A percentile compares a stretch with the other conserved stretches of the same genome.
phyloP scores from a whole-genome alignment of 352 stramenopile species.

The Labyrinthula sp. region DNA sequence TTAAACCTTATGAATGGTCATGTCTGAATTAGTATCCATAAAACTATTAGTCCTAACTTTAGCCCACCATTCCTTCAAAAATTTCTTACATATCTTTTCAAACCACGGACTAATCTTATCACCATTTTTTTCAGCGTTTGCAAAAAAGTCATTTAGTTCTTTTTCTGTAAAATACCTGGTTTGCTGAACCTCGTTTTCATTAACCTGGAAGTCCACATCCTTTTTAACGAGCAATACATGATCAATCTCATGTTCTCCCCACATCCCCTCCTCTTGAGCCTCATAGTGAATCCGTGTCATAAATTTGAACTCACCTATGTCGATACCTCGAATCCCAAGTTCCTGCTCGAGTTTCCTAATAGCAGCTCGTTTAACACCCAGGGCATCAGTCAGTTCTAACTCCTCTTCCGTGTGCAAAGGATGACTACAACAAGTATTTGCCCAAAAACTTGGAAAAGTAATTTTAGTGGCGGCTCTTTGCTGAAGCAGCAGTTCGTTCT shows the following conservation, averaged over 20 bases:
- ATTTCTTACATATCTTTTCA: constrained; percentile 49
- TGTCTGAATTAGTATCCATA: too few relatives aligned
- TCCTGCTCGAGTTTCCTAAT: constrained; percentile 95
- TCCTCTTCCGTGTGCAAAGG: constrained; percentile 73
- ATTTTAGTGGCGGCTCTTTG: constrained; percentile 85
- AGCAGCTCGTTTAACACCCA: constrained; percentile 68
- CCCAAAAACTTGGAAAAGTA: constrained; percentile 95
- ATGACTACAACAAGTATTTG: constrained; percentile 97
- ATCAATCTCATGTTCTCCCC: constrained; percentile 95
- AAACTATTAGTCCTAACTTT: too few relatives aligned
- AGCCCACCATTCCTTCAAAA: constrained; percentile 55
- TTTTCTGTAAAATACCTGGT: constrained; percentile 57
- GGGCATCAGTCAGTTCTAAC: constrained; percentile 44
- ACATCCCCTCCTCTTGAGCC: constrained; percentile 49
- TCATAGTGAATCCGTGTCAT: constrained; percentile 91
- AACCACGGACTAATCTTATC: constrained; percentile 48
- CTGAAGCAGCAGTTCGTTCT: constrained; percentile 46
- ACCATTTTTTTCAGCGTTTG: constrained; percentile 2
- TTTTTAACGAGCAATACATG: constrained; percentile 73
- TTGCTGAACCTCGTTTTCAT: constrained; percentile 72
- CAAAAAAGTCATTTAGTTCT: constrained; percentile 34
- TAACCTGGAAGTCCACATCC: constrained; percentile 53
- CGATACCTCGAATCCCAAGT: constrained; percentile 75
- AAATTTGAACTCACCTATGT: constrained; percentile 68
- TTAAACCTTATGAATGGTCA: too few relatives aligned